Conservation (phyloP, 2,329 filamentous ascomycete genomes). For the Claviceps sorghi region DNA sequence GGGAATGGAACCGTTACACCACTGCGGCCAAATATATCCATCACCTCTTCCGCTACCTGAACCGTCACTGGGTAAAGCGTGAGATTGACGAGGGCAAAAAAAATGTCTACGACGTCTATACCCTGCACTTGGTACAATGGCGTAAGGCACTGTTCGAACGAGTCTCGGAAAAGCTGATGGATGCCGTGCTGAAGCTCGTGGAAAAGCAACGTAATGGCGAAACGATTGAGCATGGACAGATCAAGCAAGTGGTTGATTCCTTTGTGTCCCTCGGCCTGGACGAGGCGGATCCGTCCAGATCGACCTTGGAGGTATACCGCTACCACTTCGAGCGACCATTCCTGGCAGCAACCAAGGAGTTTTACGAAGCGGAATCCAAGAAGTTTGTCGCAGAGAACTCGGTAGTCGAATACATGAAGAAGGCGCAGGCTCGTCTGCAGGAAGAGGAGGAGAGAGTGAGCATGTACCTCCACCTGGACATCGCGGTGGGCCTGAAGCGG, state of each 20-base stretch:
- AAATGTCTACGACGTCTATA: constrained; percentile 96
- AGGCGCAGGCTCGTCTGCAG: constrained; percentile 75
- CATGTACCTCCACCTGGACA: constrained; percentile 84
- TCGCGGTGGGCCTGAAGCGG: constrained; percentile 69
- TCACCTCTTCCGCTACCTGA: constrained; percentile 89
- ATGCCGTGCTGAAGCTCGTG: constrained; percentile 81
- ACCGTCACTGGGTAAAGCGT: constrained; percentile 96
- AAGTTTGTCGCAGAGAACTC: constrained; percentile 93
- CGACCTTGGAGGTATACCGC: constrained; percentile 88
- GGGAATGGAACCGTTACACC: constrained; percentile 92
- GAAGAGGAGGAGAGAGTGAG: constrained; percentile 91
- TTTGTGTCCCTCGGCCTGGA: constrained; percentile 92
- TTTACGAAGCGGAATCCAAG: constrained; percentile 85
- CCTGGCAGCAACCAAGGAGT: constrained; percentile 65
- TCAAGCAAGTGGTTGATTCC: constrained; percentile 92
- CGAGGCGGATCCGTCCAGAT: constrained; percentile 82
- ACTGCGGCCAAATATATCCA: constrained; percentile 95
- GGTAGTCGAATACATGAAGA: constrained; percentile 99
- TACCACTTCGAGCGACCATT: constrained; percentile 88
- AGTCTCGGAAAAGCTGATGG: constrained; percentile 83
- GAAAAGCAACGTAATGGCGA: constrained; percentile 96
- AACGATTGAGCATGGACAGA: constrained; percentile 92
- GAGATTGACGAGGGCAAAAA: constrained; percentile 99
- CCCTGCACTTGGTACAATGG: constrained; percentile 90
- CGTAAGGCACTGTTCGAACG: constrained; percentile 76